Percentiles rank a stretch among this genome's conserved stretches.
Evolutionary conservation across 1,284 basidiomycete genomes (phyloP).

Genomic region (Naganishia sp.): DNA sequence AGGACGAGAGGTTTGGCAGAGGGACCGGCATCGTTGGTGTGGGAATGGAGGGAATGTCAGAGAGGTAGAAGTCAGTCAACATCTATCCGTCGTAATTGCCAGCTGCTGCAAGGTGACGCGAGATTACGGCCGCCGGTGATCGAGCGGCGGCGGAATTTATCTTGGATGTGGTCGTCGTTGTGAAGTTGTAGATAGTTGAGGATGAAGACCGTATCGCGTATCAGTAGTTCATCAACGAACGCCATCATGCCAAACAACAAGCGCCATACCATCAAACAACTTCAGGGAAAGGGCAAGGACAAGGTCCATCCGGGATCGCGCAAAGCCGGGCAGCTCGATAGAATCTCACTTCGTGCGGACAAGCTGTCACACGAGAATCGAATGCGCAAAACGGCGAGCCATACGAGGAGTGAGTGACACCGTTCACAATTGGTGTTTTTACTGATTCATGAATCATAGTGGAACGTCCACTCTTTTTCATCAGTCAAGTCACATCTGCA

Average conservation of each 20-base stretch:
- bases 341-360: constrained; percentile 68
- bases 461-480: constrained; percentile 77
- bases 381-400: constrained; percentile 60
- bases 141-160: not conserved
- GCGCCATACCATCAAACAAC: constrained; percentile 51
- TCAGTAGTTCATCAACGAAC: not conserved
- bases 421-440: not conserved
- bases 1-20: constrained; percentile 1
- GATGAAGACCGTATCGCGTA: not conserved
- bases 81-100: not conserved
- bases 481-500: constrained; percentile 64
- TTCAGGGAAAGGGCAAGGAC: constrained; percentile 56
- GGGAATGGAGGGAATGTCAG: not conserved
- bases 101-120: not conserved
- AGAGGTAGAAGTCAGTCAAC: constrained; percentile 19
- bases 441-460: constrained; percentile 52
- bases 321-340: constrained; percentile 70
- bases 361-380: constrained; percentile 63
- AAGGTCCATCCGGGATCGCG: constrained; percentile 52
- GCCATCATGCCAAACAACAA: constrained; percentile 49
- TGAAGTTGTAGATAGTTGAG: not conserved
- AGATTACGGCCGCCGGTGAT: constrained; percentile 12
- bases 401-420: constrained; percentile 58
- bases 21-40: constrained; percentile 16
- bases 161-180: no score